Percentiles rank a stretch among this genome's conserved stretches.
phyloP scores from a whole-genome alignment of 495 filamentous ascomycete species.

The Immersiella caudata region DNA sequence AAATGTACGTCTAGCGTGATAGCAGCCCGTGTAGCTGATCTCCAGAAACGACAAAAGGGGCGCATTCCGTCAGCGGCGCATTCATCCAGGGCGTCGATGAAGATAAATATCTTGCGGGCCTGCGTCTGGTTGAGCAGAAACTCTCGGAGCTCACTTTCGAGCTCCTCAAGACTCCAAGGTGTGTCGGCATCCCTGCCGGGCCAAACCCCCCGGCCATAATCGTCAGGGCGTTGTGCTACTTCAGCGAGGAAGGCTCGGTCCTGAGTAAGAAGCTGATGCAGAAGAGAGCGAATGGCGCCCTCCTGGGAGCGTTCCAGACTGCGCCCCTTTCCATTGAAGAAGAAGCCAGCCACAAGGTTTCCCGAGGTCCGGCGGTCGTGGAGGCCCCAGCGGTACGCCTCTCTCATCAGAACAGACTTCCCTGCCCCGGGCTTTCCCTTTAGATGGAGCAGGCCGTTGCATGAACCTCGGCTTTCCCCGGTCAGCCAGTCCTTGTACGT shows the following conservation, averaged over 20 bases:
- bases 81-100: slow-evolving; percentile 54
- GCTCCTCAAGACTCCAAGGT: too few species aligned
- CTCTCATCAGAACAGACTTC: slow-evolving; percentile 32
- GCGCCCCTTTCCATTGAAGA: slow-evolving; percentile 45
- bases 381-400: slow-evolving; percentile 1
- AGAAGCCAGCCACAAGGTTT: slow-evolving; percentile 37
- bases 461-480: not conserved
- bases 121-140: not conserved
- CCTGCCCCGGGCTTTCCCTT: slow-evolving; percentile 32
- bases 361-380: not conserved
- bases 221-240: too few species aligned
- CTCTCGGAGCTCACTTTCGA: not conserved
- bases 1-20: too few species aligned
- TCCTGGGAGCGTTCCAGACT: slow-evolving; percentile 36
- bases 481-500: slow-evolving; percentile 19
- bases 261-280: slow-evolving; percentile 38
- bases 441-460: slow-evolving; percentile 26
- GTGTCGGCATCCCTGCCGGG: not conserved
- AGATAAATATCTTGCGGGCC: slow-evolving; percentile 30
- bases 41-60: not conserved
- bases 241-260: slow-evolving; percentile 4
- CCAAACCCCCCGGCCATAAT: not conserved
- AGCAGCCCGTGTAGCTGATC: not conserved
- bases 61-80: slow-evolving; percentile 24
- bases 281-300: slow-evolving; percentile 40